phyloP scores from a whole-genome alignment of 2,329 filamentous ascomycete species.

The Aspergillus ustus region DNA sequence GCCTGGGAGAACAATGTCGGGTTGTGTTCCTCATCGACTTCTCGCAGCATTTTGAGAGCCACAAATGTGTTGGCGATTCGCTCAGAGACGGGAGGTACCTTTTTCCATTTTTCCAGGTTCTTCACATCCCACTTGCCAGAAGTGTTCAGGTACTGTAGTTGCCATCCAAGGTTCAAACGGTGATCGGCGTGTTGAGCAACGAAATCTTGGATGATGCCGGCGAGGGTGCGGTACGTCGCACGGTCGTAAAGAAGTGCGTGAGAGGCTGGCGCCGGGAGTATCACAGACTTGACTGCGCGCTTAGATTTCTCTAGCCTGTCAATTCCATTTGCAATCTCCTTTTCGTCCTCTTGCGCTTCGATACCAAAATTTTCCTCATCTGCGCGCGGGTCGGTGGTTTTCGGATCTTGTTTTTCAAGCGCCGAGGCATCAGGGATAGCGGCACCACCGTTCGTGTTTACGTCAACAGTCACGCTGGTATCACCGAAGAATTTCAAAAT shows the following conservation, averaged over 20 bases:
- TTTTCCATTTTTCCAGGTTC: slow-evolving; percentile 89
- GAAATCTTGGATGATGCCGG: slow-evolving; percentile 83
- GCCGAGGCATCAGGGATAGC: slow-evolving; percentile 38
- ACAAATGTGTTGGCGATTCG: slow-evolving; percentile 81
- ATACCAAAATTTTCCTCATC: slow-evolving; percentile 36
- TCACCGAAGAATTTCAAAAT: slow-evolving; percentile 59
- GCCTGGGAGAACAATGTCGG: slow-evolving; percentile 71
- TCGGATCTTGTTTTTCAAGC: slow-evolving; percentile 30
- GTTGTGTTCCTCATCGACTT: slow-evolving; percentile 82
- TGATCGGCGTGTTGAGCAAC: slow-evolving; percentile 74
- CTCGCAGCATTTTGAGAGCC: slow-evolving; percentile 89
- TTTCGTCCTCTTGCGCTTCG: slow-evolving; percentile 28
- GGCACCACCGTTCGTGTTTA: slow-evolving; percentile 31
- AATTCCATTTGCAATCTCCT: slow-evolving; percentile 18
- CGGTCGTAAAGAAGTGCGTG: slow-evolving; percentile 86
- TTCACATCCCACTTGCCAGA: slow-evolving; percentile 98
- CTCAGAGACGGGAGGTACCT: slow-evolving; percentile 74
- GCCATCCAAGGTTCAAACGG: slow-evolving; percentile 83
- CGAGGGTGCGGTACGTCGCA: slow-evolving; percentile 73
- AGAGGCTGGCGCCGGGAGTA: slow-evolving; percentile 76
- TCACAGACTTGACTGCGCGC: slow-evolving; percentile 66
- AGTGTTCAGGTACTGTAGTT: slow-evolving; percentile 83
- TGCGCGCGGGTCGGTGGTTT: slow-evolving; percentile 23
- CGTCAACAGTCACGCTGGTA: slow-evolving; percentile 25
- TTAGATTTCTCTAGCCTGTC: slow-evolving; percentile 41